phyloP scores from a whole-genome alignment of 1,139 yeast species.

The Keqinozyma sinolaborantium region DNA sequence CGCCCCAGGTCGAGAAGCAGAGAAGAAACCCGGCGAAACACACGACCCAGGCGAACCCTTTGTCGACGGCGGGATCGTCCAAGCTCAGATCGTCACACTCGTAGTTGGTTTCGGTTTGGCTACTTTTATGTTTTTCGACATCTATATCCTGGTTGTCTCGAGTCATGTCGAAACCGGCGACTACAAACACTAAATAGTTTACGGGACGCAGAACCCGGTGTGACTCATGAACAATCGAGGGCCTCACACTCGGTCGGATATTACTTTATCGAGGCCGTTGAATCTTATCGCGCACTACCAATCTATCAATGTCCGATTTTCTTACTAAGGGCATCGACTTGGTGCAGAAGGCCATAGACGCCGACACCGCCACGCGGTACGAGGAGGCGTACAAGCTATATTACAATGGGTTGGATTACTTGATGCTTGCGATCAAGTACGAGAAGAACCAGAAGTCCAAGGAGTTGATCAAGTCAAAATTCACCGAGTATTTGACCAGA shows the following conservation, averaged over 20 bases:
- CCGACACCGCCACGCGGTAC: constrained; percentile 85
- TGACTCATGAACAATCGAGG: too few relatives aligned
- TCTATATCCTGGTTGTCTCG: too few relatives aligned
- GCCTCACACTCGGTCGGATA: neutral
- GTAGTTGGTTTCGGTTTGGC: too few relatives aligned
- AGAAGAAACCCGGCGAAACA: constrained; percentile 49
- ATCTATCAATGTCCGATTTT: constrained; percentile 48
- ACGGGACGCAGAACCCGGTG: too few relatives aligned
- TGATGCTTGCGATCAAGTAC: constrained; percentile 93
- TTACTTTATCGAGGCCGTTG: neutral
- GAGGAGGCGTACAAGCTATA: constrained; percentile 94
- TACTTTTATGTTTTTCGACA: too few relatives aligned
- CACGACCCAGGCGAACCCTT: constrained; percentile 71
- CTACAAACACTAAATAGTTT: too few relatives aligned
- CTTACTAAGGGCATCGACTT: constrained; percentile 89
- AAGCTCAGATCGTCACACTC: too few relatives aligned
- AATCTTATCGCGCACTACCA: neutral
- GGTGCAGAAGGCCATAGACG: constrained; percentile 92
- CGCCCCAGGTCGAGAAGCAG: constrained; percentile 68
- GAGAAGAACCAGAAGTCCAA: constrained; percentile 90
- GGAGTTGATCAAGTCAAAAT: constrained; percentile 82
- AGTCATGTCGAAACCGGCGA: too few relatives aligned
- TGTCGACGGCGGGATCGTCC: constrained; percentile 63
- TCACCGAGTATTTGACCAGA: constrained; percentile 85
- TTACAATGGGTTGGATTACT: constrained; percentile 89